phyloP scores from a whole-genome alignment of 805 yeast species.

The Tetrapisispora iriomotensis region DNA sequence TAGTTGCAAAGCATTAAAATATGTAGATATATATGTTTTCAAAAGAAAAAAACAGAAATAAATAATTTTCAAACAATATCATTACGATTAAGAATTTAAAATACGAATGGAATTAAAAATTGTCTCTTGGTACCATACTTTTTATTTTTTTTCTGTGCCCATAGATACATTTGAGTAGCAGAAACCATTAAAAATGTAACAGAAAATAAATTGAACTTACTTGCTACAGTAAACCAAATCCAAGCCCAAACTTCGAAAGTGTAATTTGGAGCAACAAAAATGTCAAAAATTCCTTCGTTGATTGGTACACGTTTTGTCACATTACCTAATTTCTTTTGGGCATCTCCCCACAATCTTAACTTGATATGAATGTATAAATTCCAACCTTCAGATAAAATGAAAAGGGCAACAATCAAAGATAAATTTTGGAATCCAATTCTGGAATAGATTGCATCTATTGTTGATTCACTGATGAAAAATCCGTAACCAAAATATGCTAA shows the following conservation, averaged over 20 bases:
- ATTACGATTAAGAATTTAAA: conserved; percentile 26
- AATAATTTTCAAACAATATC: too few species aligned
- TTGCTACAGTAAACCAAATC: conserved; percentile 56
- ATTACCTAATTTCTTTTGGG: conserved; percentile 28
- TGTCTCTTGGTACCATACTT: conserved; percentile 73
- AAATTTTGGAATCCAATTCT: conserved; percentile 13
- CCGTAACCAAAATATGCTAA: conserved; percentile 46
- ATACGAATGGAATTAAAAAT: conserved; percentile 66
- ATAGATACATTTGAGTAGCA: conserved; percentile 72
- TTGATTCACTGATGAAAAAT: conserved; percentile 14
- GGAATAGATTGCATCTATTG: conserved; percentile 11
- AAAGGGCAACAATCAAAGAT: conserved; percentile 32
- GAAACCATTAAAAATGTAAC: conserved; percentile 63
- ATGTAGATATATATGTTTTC: not conserved
- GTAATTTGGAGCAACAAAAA: conserved; percentile 88
- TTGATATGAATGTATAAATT: conserved; percentile 65
- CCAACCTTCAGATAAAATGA: conserved; percentile 56
- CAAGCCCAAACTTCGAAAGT: conserved; percentile 77
- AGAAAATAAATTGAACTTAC: conserved; percentile 66
- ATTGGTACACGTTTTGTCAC: conserved; percentile 35
- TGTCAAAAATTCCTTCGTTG: conserved; percentile 70
- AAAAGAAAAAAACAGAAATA: not conserved
- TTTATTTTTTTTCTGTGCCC: conserved; percentile 85
- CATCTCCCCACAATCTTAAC: conserved; percentile 42
- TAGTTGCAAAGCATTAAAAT: not conserved